Evolutionary conservation across 345 rosid genomes (phyloP).

Genomic region (Heritiera fomes): DNA sequence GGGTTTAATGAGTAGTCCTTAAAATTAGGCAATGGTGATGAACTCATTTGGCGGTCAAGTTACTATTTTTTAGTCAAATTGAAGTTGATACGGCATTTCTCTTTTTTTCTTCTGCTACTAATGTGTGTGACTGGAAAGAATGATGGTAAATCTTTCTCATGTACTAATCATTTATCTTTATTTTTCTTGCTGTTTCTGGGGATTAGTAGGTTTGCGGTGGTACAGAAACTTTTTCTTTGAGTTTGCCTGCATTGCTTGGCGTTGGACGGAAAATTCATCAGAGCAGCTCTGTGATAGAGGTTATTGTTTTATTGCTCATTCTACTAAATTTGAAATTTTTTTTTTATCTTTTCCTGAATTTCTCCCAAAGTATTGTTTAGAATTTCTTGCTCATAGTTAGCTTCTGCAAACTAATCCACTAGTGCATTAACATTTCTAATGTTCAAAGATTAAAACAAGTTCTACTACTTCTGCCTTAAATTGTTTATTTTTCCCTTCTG

Average conservation of each 20-base stretch:
- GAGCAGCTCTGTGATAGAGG: conserved; percentile 15
- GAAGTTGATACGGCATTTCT: not conserved
- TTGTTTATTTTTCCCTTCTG: not conserved
- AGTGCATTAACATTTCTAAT: not conserved
- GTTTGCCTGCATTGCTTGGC: too few species aligned
- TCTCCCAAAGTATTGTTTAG: not conserved
- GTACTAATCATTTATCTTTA: conserved; percentile 17
- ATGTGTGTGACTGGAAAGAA: not conserved
- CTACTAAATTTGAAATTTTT: not conserved
- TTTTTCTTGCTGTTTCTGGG: too few species aligned
- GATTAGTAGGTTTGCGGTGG: too few species aligned
- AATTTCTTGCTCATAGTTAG: not conserved
- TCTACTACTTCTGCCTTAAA: not conserved
- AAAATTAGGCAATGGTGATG: not conserved
- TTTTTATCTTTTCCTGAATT: not conserved
- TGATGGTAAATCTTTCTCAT: not conserved
- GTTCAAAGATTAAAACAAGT: not conserved
- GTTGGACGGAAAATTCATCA: too few species aligned
- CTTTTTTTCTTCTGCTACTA: not conserved
- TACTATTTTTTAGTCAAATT: conserved; percentile 8
- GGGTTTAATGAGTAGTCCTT: not conserved
- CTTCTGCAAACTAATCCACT: not conserved
- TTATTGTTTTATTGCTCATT: conserved; percentile 22
- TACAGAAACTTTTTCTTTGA: too few species aligned
- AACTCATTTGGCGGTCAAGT: not conserved